Evolutionary conservation across 1,139 yeast species (phyloP).

Genomic region (Zygoascus sp.): DNA sequence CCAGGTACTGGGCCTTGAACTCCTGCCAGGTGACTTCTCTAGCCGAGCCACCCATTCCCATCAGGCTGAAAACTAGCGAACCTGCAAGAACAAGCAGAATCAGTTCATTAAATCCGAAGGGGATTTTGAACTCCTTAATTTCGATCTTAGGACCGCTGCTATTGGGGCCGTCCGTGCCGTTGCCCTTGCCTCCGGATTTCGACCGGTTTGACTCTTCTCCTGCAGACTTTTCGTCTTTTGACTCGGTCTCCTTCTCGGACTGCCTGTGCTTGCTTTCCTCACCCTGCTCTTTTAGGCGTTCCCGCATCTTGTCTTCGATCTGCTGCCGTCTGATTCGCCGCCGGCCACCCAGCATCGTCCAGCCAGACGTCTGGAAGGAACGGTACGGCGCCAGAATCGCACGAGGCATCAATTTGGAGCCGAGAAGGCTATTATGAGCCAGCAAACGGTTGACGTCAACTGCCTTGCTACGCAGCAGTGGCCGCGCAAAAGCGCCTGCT

Average conservation of each 20-base stretch:
- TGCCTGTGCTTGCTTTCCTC: constrained; percentile 24
- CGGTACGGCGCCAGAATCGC: background rate
- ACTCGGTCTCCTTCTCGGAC: background rate
- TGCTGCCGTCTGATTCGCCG: constrained; percentile 6
- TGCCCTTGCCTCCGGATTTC: constrained; percentile 18
- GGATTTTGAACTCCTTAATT: constrained; percentile 19
- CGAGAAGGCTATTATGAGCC: background rate
- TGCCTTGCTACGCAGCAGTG: background rate
- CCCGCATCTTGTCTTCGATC: constrained; percentile 22
- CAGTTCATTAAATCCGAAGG: constrained; percentile 23
- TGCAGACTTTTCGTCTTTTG: background rate
- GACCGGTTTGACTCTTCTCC: constrained; percentile 9
- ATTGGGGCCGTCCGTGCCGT: constrained; percentile 12
- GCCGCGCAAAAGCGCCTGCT: background rate
- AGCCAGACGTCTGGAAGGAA: constrained; percentile 1
- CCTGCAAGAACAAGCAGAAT: constrained; percentile 32
- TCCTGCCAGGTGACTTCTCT: constrained; percentile 77
- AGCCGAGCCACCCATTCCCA: constrained; percentile 33
- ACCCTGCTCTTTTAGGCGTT: constrained; percentile 24
- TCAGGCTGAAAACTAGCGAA: constrained; percentile 25
- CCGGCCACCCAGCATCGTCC: background rate
- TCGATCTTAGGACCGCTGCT: too few species aligned
- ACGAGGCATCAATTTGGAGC: background rate
- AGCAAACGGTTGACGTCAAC: background rate
- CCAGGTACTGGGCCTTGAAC: constrained; percentile 76